A percentile compares a stretch with the other conserved stretches of the same genome.
These are phyloP conservation scores for Spathaspora girioi DNA, from an alignment of 805 yeast species.

Conservation along the genomic window DNA sequence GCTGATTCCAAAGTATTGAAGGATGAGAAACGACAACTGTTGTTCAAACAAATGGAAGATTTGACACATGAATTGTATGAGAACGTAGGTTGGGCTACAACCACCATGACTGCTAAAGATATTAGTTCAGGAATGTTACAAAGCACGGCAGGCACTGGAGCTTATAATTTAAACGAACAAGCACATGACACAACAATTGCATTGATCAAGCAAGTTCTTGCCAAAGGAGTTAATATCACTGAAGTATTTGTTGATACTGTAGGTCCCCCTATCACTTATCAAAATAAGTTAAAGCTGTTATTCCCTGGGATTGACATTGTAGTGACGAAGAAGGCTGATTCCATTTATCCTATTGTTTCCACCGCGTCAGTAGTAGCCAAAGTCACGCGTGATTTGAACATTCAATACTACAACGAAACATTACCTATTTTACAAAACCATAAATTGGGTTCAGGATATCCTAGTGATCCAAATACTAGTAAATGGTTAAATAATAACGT, in stretches of 20 bases:
- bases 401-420: constrained; percentile 32
- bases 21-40: constrained; percentile 59
- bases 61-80: constrained; percentile 39
- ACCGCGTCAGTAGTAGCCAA: constrained; percentile 96
- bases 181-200: constrained; percentile 93
- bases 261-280: constrained; percentile 89
- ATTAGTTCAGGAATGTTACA: constrained; percentile 85
- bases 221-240: constrained; percentile 56
- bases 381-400: constrained; percentile 80
- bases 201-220: constrained; percentile 63
- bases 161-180: constrained; percentile 84
- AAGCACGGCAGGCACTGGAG: constrained; percentile 40
- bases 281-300: constrained; percentile 59
- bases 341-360: constrained; percentile 86
- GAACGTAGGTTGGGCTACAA: constrained; percentile 84
- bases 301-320: constrained; percentile 74
- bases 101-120: constrained; percentile 81
- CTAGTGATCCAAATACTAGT: constrained; percentile 86
- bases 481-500: constrained; percentile 63
- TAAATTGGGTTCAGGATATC: constrained; percentile 83
- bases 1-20: constrained; percentile 90
- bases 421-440: constrained; percentile 35
- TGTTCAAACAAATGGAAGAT: constrained; percentile 58
- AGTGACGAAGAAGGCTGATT: constrained; percentile 94
- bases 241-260: constrained; percentile 93